Conservation (phyloP, 352 stramenopile species). For the Phytophthora podocarpi region DNA sequence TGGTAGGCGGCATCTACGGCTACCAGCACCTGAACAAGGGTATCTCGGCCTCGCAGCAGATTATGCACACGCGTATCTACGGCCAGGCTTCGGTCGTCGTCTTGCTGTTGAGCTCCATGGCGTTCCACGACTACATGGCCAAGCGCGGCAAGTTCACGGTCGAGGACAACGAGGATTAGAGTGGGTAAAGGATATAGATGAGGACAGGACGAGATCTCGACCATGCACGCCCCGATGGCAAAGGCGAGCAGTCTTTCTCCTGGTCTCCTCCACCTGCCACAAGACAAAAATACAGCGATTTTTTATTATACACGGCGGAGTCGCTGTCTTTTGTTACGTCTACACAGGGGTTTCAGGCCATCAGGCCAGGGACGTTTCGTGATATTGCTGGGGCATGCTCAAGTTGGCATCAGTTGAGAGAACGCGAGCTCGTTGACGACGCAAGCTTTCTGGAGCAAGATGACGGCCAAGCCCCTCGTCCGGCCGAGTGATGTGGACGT, state of each 20-base stretch:
- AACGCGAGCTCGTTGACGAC: neutral
- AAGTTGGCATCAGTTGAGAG: conserved; percentile 18
- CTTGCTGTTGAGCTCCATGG: conserved; percentile 79
- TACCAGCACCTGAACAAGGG: conserved; percentile 74
- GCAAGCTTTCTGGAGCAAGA: conserved; percentile 11
- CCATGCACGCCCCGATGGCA: neutral
- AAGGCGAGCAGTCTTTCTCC: conserved; percentile 3
- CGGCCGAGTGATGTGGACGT: conserved; percentile 39
- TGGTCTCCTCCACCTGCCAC: neutral
- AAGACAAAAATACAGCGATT: conserved; percentile 33
- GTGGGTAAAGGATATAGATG: neutral
- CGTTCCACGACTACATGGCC: conserved; percentile 86
- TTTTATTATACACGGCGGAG: conserved; percentile 28
- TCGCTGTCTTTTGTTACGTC: too few relatives aligned
- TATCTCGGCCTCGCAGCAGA: conserved; percentile 79
- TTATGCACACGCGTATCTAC: conserved; percentile 90
- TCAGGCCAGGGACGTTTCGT: neutral
- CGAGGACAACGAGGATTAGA: conserved; percentile 36
- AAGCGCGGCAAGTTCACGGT: conserved; percentile 70
- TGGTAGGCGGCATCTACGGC: conserved; percentile 76
- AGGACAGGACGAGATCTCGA: conserved; percentile 6
- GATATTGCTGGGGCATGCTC: neutral
- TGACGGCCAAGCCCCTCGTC: conserved; percentile 33
- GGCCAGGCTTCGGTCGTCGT: conserved; percentile 72
- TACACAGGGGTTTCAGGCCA: conserved; percentile 30